phyloP scores from a whole-genome alignment of 139 green algal species.

The Micractinium sp. region DNA sequence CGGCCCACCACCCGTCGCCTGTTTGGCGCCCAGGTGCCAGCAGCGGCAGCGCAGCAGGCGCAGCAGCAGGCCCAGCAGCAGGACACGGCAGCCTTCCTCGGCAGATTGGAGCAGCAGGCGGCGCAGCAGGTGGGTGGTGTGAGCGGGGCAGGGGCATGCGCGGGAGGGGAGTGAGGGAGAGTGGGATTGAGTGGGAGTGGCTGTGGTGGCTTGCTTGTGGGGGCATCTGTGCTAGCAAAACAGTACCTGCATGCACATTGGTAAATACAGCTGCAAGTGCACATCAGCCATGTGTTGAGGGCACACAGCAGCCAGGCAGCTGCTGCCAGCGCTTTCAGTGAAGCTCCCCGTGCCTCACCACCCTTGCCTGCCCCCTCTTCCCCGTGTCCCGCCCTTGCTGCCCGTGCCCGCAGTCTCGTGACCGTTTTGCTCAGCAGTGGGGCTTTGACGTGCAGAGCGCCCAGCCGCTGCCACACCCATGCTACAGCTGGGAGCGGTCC shows the following conservation, averaged over 20 bases:
- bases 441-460: background rate
- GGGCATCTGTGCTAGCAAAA: too few relatives aligned
- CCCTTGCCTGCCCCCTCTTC: background rate
- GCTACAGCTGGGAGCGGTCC: background rate
- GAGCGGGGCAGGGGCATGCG: background rate
- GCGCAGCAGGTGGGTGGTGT: background rate
- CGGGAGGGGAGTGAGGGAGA: background rate
- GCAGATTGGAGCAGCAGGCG: conserved; percentile 10
- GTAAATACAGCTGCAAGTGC: too few relatives aligned
- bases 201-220: too few relatives aligned
- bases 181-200: background rate
- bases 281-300: background rate
- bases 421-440: conserved; percentile 17
- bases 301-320: too few relatives aligned
- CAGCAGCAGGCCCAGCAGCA: background rate
- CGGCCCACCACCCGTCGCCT: background rate
- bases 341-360: too few relatives aligned
- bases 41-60: background rate
- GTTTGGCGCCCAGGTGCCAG: background rate
- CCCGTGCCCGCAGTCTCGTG: background rate
- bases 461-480: conserved; percentile 12
- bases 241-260: too few relatives aligned
- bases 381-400: background rate
- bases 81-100: background rate
- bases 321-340: background rate